phyloP scores from a whole-genome alignment of 2,329 filamentous ascomycete species.

The Hypoxylon sp. region DNA sequence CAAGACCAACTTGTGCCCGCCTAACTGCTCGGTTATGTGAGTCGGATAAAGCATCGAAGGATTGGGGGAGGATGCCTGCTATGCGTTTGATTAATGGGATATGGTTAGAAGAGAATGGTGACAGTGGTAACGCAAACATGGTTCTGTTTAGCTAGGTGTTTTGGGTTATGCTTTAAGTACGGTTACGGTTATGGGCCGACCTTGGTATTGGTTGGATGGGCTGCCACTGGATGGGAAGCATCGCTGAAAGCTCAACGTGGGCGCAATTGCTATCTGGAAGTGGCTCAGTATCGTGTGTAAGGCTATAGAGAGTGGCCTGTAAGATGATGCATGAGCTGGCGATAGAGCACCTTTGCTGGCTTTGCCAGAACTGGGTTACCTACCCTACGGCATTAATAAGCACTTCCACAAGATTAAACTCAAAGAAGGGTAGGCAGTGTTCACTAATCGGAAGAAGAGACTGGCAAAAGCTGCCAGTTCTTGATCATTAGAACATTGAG shows the following conservation, averaged over 20 bases:
- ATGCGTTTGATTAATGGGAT: not conserved
- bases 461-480: not conserved
- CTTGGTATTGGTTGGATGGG: too few species aligned
- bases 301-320: too few species aligned
- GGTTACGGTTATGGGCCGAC: too few species aligned
- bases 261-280: too few species aligned
- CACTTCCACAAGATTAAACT: not conserved
- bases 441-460: not conserved
- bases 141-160: not conserved
- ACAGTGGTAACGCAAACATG: not conserved
- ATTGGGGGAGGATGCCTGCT: not conserved
- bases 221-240: too few species aligned
- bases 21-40: constrained; percentile 8
- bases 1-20: constrained; percentile 16
- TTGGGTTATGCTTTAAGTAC: not conserved
- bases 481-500: not conserved
- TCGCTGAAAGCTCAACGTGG: too few species aligned
- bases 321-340: too few species aligned
- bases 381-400: not conserved
- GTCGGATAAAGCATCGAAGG: not conserved
- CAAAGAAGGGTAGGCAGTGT: not conserved
- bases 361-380: too few species aligned
- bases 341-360: too few species aligned
- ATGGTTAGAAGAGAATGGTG: not conserved
- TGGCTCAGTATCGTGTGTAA: too few species aligned